A percentile compares a stretch with the other conserved stretches of the same genome.
Conservation (phyloP, 2,329 filamentous ascomycete genomes). For the Drechslerella stenobrocha region DNA sequence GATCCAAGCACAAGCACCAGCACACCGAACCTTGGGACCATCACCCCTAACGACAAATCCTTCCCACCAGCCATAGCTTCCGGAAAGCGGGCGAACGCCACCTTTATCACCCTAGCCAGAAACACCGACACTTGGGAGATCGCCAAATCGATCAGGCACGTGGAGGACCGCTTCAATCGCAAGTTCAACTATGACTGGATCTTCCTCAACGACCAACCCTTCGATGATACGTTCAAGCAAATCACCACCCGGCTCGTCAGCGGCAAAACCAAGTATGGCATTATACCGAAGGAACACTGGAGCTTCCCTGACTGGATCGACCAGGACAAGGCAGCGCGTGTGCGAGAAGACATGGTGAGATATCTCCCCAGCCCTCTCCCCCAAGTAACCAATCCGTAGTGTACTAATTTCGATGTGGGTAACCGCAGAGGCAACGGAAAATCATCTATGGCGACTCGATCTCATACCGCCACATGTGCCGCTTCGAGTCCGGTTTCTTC, state of each 20-base stretch:
- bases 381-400: background rate
- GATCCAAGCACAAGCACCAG: background rate
- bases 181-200: slow-evolving; percentile 99
- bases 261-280: slow-evolving; percentile 85
- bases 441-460: slow-evolving; percentile 98
- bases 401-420: slow-evolving; percentile 12
- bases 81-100: slow-evolving; percentile 78
- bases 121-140: slow-evolving; percentile 97
- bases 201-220: slow-evolving; percentile 94
- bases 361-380: background rate
- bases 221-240: slow-evolving; percentile 90
- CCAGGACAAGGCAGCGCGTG: slow-evolving; percentile 85
- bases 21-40: too few relatives aligned
- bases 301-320: slow-evolving; percentile 96
- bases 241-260: slow-evolving; percentile 87
- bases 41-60: slow-evolving; percentile 50
- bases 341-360: slow-evolving; percentile 84
- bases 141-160: slow-evolving; percentile 87
- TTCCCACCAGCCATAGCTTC: slow-evolving; percentile 49
- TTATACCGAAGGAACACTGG: slow-evolving; percentile 91
- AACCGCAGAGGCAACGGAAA: slow-evolving; percentile 65
- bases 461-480: slow-evolving; percentile 99
- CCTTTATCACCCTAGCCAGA: slow-evolving; percentile 91
- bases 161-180: slow-evolving; percentile 97
- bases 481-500: slow-evolving; percentile 99